phyloP scores from a whole-genome alignment of 768 basidiomycete genomes.

The Tubosaeta sp. region DNA sequence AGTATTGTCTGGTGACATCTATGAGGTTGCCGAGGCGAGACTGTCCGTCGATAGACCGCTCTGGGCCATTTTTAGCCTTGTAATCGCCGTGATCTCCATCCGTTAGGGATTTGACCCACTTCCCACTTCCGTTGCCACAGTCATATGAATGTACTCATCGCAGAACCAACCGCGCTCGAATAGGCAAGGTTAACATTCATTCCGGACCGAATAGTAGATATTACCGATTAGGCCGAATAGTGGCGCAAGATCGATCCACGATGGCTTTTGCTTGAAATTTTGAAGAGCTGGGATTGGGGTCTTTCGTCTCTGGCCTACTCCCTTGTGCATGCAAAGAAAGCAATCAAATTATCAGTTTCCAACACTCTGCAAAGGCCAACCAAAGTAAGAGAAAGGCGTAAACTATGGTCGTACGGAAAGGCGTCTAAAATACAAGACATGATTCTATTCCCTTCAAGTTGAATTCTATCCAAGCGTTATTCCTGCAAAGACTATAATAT shows the following conservation, averaged over 20 bases:
- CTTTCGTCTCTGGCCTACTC: no score
- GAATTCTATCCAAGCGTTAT: slow-evolving; percentile 3
- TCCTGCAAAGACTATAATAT: slow-evolving; percentile 11
- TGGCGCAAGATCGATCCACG: not conserved
- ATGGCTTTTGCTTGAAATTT: no score
- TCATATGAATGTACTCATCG: no score
- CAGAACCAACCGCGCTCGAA: not conserved
- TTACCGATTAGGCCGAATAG: not conserved
- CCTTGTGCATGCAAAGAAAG: no score
- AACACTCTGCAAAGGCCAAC: not conserved
- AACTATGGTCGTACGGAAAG: slow-evolving; percentile 4
- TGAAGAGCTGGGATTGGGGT: no score
- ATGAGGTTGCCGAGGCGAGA: no score
- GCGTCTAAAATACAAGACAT: slow-evolving; percentile 20
- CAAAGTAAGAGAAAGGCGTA: not conserved
- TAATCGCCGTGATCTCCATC: slow-evolving; percentile 27
- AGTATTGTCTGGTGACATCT: no score
- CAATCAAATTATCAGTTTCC: not conserved
- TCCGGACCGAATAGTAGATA: no score
- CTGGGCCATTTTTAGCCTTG: not conserved
- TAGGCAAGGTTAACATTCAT: not conserved
- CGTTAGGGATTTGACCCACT: slow-evolving; percentile 10
- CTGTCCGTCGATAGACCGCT: no score
- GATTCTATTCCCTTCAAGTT: slow-evolving; percentile 11
- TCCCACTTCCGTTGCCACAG: slow-evolving; percentile 3